Percentiles rank a stretch among this genome's conserved stretches.
These are phyloP conservation scores for Platismatia glauca DNA, from an alignment of 495 filamentous ascomycete species.

Conservation along the genomic window DNA sequence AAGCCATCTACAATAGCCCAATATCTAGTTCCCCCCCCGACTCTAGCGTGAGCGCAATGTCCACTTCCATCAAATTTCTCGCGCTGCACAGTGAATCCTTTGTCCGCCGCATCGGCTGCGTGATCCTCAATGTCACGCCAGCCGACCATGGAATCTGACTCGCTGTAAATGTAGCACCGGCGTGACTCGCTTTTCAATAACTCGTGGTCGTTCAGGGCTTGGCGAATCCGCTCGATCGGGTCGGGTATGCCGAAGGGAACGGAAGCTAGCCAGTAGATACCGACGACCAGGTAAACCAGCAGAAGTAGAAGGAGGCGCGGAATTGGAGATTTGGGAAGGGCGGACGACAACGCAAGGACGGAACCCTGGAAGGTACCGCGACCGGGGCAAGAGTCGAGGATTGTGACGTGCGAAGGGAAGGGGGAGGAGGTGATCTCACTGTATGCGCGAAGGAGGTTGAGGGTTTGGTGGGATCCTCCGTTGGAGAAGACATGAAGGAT, in stretches of 20 bases:
- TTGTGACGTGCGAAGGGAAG: constrained; percentile 16
- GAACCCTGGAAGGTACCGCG: constrained; percentile 7
- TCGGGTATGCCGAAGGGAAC: constrained; percentile 11
- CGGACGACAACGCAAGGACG: constrained; percentile 15
- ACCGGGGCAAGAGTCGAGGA: constrained; percentile 26
- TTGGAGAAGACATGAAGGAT: constrained; percentile 26
- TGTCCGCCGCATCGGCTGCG: constrained; percentile 15
- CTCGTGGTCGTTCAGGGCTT: constrained; percentile 10
- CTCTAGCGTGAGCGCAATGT: constrained; percentile 20
- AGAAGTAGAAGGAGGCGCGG: constrained; percentile 4
- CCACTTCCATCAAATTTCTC: constrained; percentile 16
- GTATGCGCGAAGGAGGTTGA: constrained; percentile 14
- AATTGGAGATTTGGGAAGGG: constrained; percentile 11
- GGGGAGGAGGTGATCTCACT: constrained; percentile 3
- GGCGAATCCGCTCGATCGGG: constrained; percentile 12
- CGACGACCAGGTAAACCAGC: constrained; percentile 7
- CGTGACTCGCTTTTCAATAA: constrained; percentile 6
- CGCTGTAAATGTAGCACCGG: constrained; percentile 20
- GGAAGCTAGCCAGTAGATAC: constrained; percentile 5
- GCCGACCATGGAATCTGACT: constrained; percentile 18
- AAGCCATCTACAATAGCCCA: constrained; percentile 14
- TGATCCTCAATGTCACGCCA: constrained; percentile 19
- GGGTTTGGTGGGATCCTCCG: constrained; percentile 16
- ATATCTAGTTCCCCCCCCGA: constrained; percentile 9
- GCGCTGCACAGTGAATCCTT: constrained; percentile 15